Evolutionary conservation across 768 basidiomycete species (phyloP), one percentile per base, ranked within the genome.

Genomic region (Boletus pseudopeckii): DNA sequence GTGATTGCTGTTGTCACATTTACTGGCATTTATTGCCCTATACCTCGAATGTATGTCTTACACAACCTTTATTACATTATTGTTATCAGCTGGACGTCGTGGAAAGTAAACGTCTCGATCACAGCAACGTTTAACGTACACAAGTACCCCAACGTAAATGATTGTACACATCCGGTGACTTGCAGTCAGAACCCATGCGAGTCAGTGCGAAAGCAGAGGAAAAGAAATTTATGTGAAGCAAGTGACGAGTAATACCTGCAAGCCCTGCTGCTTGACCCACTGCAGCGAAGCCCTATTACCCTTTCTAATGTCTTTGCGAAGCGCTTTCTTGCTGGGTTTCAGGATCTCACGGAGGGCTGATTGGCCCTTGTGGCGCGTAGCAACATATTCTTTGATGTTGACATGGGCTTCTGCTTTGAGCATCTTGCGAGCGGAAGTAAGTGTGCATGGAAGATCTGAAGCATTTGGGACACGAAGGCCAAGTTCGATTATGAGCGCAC

Each of bases 401-500:
- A 91, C 61, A 64, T 90, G 89, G 0, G 76, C 87, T 38, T 75
- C 76, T 7, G 81, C 71, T 70, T 86, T 90, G 44, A 91, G 69
- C 39, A 85, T 72, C 14, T 79, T 79, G 58, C 80, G 84, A n/a
- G 88, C 90, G 7, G 85, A 75, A n/a, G 69, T 80, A 48, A 91
- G 69, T 0, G 85, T 79, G 30, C 67, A 66, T 3, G 89, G 89
- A 3, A 88, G 72, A 24, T 74, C 68, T 20, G 49, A 63, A 56
- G 75, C 71, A 30, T 72, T 73, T 0, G 75, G 75, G 15, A 74
- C 73, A 62, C 56, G 68, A 48, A 80, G 72, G n/a, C 88, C 88
- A n/a, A 91, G 76, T 70, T 91, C 90, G 55, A 90, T 75, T 59
- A 89, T 83, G 54, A 91, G 78, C 0, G 87, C 83, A 53, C 90